Conservation (phyloP, 2,329 filamentous ascomycete species). For the Immersiporthe knoxdaviesiana region DNA sequence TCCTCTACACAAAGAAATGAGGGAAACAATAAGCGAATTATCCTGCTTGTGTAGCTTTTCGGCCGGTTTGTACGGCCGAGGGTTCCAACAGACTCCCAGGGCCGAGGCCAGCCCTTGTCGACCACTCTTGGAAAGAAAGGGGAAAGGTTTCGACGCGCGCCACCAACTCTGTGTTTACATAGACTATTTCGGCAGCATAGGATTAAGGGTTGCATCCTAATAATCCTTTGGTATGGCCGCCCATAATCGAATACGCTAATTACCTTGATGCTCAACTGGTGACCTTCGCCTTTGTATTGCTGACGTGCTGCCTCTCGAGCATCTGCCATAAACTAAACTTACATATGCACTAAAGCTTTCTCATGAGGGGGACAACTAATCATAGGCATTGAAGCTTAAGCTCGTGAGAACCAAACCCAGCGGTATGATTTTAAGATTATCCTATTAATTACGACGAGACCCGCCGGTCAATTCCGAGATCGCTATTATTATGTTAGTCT, state of each 20-base stretch:
- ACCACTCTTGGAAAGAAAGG: not conserved
- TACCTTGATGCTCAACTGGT: not conserved
- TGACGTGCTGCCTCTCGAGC: not conserved
- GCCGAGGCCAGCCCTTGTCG: not conserved
- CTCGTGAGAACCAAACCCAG: not conserved
- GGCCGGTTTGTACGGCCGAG: not conserved
- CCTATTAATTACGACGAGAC: too few relatives aligned
- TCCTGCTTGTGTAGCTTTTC: not conserved
- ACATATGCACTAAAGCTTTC: not conserved
- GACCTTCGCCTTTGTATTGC: not conserved
- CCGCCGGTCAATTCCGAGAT: not conserved
- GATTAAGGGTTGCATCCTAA: not conserved
- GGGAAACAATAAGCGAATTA: not conserved
- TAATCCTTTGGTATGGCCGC: not conserved
- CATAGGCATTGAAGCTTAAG: not conserved
- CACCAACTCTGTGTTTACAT: not conserved
- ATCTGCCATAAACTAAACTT: not conserved
- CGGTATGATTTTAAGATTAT: too few relatives aligned
- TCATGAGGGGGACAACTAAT: not conserved
- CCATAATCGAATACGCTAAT: not conserved
- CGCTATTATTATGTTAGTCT: not conserved
- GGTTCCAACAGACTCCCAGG: not conserved
- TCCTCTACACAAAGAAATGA: not conserved
- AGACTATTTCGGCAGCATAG: not conserved
- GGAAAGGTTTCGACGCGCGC: not conserved